These are phyloP conservation scores for Inonotus hispidus DNA, from an alignment of 1,284 basidiomycete genomes.

Conservation along the genomic window DNA sequence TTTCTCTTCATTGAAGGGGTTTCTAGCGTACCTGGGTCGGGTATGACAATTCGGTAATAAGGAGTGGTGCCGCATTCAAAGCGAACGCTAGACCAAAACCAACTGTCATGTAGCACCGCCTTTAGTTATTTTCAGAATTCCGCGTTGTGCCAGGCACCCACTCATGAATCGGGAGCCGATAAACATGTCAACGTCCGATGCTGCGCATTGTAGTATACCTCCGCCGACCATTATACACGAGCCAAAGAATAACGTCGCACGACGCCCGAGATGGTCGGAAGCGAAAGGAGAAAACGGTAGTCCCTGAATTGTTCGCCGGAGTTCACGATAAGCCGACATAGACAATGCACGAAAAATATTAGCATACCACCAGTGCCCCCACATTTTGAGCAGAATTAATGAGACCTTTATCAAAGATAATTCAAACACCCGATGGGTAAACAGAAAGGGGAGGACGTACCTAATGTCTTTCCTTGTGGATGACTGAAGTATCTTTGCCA, in stretches of 20 bases:
- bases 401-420: slow-evolving; percentile 36
- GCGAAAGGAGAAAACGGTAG: slow-evolving; percentile 53
- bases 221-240: slow-evolving; percentile 56
- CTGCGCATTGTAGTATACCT: slow-evolving; percentile 47
- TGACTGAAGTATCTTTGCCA: slow-evolving; percentile 51
- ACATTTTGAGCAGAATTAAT: slow-evolving; percentile 60
- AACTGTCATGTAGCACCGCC: slow-evolving; percentile 33
- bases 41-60: slow-evolving; percentile 68
- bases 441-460: slow-evolving; percentile 28
- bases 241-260: slow-evolving; percentile 52
- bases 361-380: slow-evolving; percentile 41
- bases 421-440: slow-evolving; percentile 2
- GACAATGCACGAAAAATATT: neutral
- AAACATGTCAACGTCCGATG: slow-evolving; percentile 46
- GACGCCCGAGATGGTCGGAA: slow-evolving; percentile 53
- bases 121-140: neutral
- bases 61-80: slow-evolving; percentile 54
- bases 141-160: slow-evolving; percentile 24
- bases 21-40: slow-evolving; percentile 50
- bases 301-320: slow-evolving; percentile 31
- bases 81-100: slow-evolving; percentile 62
- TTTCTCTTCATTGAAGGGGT: neutral
- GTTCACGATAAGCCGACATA: neutral
- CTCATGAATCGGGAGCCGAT: slow-evolving; percentile 53
- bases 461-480: slow-evolving; percentile 47